Conservation (phyloP, 352 stramenopile species). For the Globisporangium yorkense region DNA sequence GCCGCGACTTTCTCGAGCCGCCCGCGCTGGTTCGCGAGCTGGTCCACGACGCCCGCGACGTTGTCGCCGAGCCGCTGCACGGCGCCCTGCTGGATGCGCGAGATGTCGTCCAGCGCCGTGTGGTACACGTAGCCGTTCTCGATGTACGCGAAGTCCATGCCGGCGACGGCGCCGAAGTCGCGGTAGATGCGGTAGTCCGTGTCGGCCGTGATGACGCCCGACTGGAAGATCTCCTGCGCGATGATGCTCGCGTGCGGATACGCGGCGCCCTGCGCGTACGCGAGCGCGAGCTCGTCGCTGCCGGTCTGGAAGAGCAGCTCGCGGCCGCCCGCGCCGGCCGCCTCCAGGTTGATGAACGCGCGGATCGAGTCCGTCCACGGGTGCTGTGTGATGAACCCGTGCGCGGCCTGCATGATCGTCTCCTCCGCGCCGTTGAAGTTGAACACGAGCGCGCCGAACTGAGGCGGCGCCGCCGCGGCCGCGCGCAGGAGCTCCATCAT, state of each 20-base stretch:
- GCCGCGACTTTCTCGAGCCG: conserved; percentile 49
- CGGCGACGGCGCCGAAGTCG: conserved; percentile 65
- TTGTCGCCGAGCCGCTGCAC: conserved; percentile 75
- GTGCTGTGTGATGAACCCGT: conserved; percentile 80
- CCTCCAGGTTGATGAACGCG: conserved; percentile 79
- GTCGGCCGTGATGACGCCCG: conserved; percentile 59
- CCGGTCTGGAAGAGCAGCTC: conserved; percentile 78
- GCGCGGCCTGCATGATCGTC: conserved; percentile 71
- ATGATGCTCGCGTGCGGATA: conserved; percentile 78
- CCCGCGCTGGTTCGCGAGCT: conserved; percentile 33
- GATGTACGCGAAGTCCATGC: conserved; percentile 83
- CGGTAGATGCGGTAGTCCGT: conserved; percentile 75
- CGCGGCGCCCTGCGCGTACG: conserved; percentile 61
- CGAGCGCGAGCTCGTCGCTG: conserved; percentile 65
- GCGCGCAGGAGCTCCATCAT: conserved; percentile 68
- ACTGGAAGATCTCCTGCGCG: conserved; percentile 74
- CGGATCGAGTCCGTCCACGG: conserved; percentile 61
- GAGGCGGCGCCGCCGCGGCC: conserved; percentile 33
- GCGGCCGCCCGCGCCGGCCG: conserved; percentile 54
- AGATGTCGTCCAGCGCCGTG: conserved; percentile 62
- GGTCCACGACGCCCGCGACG: conserved; percentile 47
- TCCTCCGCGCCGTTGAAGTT: conserved; percentile 82
- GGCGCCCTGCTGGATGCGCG: conserved; percentile 56
- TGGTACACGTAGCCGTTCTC: conserved; percentile 82
- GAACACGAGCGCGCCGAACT: conserved; percentile 56